Conservation (phyloP, 805 yeast genomes). For the Priceomyces carsonii region DNA sequence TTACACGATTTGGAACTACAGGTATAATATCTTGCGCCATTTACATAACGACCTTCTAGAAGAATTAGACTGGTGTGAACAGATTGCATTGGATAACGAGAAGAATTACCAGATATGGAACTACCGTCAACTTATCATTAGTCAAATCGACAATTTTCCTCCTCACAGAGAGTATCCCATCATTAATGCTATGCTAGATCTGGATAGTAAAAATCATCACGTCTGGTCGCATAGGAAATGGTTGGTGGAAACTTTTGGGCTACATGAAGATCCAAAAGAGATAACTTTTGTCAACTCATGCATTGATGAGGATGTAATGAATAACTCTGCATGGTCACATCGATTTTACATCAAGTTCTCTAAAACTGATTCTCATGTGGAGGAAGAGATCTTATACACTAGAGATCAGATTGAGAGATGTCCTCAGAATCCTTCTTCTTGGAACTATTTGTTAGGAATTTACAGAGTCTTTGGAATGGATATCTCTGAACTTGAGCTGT, state of each 20-base stretch:
- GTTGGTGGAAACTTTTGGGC: slow-evolving; percentile 61
- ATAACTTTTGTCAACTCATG: slow-evolving; percentile 48
- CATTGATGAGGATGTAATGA: slow-evolving; percentile 67
- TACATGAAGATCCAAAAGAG: slow-evolving; percentile 49
- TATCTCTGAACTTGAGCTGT: slow-evolving; percentile 41
- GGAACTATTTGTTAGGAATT: slow-evolving; percentile 80
- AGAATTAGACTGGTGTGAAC: slow-evolving; percentile 81
- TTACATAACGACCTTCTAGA: slow-evolving; percentile 39
- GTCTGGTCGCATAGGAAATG: slow-evolving; percentile 94
- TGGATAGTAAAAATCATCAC: slow-evolving; percentile 90
- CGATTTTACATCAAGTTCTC: slow-evolving; percentile 58
- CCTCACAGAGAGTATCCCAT: slow-evolving; percentile 64
- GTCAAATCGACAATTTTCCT: slow-evolving; percentile 33
- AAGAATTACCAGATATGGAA: slow-evolving; percentile 99
- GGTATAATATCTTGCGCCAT: slow-evolving; percentile 51
- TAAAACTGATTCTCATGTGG: slow-evolving; percentile 13
- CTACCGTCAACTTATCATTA: slow-evolving; percentile 71
- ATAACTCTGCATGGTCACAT: slow-evolving; percentile 94
- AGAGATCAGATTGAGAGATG: slow-evolving; percentile 51
- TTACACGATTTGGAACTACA: slow-evolving; percentile 84
- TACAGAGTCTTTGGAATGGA: slow-evolving; percentile 26
- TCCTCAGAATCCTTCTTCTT: slow-evolving; percentile 81
- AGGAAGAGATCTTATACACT: slow-evolving; percentile 55
- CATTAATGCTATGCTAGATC: slow-evolving; percentile 64
- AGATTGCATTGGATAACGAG: slow-evolving; percentile 69